Percentiles rank a stretch among this genome's conserved stretches.
Evolutionary conservation across 1,284 basidiomycete genomes (phyloP).

Genomic region (Austroboletus niveus): DNA sequence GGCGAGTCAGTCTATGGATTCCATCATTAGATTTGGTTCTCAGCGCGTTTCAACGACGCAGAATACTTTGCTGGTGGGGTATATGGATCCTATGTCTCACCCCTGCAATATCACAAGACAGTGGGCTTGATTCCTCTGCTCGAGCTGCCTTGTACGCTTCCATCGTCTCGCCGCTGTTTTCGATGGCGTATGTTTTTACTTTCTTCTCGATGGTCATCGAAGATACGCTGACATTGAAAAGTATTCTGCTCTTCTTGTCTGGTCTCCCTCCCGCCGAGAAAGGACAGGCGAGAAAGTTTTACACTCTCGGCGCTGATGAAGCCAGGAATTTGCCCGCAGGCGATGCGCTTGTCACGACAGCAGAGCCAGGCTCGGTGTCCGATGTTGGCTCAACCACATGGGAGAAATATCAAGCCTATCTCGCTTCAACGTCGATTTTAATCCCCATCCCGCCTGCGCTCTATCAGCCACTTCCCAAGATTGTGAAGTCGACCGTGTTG

Average conservation of each 20-base stretch:
- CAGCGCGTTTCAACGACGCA: slow-evolving; percentile 18
- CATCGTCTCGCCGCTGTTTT: slow-evolving; percentile 64
- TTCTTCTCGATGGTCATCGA: no score
- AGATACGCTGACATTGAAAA: slow-evolving; percentile 19
- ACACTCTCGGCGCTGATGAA: slow-evolving; percentile 45
- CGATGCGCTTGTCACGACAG: slow-evolving; percentile 10
- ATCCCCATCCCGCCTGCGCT: slow-evolving; percentile 62
- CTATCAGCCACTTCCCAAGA: slow-evolving; percentile 53
- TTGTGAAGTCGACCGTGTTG: neutral
- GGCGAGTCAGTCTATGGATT: slow-evolving; percentile 53
- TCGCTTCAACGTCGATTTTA: slow-evolving; percentile 61
- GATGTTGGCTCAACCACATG: slow-evolving; percentile 38
- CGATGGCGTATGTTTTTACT: slow-evolving; percentile 41
- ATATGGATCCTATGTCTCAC: slow-evolving; percentile 66
- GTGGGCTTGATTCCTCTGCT: slow-evolving; percentile 40
- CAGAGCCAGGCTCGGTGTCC: neutral
- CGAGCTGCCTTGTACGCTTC: slow-evolving; percentile 57
- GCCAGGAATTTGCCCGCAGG: no score
- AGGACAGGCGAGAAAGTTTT: slow-evolving; percentile 65
- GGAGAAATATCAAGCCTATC: slow-evolving; percentile 56
- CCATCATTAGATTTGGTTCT: neutral
- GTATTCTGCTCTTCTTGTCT: slow-evolving; percentile 64
- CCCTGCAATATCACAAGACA: slow-evolving; percentile 46
- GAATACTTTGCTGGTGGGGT: slow-evolving; percentile 74
- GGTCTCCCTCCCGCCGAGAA: slow-evolving; percentile 75